Percentiles rank a stretch among this genome's conserved stretches.
These are phyloP conservation scores for Hordeum marinum DNA, from an alignment of 176 grass and related monocot species.

Conservation along the genomic window DNA sequence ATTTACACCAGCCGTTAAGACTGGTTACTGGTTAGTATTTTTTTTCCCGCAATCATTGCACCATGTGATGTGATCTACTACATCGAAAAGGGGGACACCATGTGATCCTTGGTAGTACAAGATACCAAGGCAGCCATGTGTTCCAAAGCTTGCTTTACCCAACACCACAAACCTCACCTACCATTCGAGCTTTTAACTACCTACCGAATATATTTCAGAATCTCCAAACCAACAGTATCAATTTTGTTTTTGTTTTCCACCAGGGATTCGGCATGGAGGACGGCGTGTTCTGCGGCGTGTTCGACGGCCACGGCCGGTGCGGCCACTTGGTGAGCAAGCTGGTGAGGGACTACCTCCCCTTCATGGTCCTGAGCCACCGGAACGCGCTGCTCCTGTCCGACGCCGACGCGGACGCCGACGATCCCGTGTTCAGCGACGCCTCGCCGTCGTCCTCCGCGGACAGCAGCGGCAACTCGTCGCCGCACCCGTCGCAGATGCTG, in stretches of 20 bases:
- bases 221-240: neutral
- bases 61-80: neutral
- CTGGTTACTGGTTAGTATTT: neutral
- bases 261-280: constrained; percentile 91
- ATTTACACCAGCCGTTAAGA: no score
- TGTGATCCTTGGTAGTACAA: neutral
- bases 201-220: neutral
- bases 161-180: constrained; percentile 15
- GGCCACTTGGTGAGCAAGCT: constrained; percentile 69
- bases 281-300: constrained; percentile 86
- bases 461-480: constrained; percentile 20
- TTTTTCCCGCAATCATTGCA: neutral
- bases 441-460: constrained; percentile 26
- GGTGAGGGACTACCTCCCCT: constrained; percentile 74
- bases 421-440: constrained; percentile 35
- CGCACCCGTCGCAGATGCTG: constrained; percentile 40
- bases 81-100: neutral
- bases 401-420: neutral
- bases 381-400: constrained; percentile 41
- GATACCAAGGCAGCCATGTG: constrained; percentile 3
- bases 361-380: constrained; percentile 69
- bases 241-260: neutral
- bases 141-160: neutral
- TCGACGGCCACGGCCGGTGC: constrained; percentile 84
- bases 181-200: neutral